phyloP scores from a whole-genome alignment of 192 early-diverging fungal species.

The Backusella parvicylindrica region DNA sequence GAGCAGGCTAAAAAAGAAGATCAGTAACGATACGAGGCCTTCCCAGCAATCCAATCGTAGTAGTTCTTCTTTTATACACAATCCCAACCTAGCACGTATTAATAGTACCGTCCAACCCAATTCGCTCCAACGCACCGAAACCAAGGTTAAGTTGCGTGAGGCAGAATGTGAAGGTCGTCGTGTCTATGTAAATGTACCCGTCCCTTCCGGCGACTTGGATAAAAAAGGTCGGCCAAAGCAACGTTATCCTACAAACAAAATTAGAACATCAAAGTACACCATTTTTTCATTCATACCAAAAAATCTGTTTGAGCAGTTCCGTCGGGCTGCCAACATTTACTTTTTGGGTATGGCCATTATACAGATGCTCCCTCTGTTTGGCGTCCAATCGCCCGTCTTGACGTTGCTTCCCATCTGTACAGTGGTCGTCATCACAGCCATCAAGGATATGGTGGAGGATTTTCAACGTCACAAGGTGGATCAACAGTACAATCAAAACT shows the following conservation, averaged over 20 bases:
- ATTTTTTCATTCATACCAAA: conserved; percentile 80
- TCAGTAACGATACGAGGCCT: background rate
- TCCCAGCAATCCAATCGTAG: background rate
- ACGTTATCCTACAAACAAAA: conserved; percentile 70
- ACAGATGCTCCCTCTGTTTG: conserved; percentile 80
- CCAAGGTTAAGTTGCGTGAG: conserved; percentile 43
- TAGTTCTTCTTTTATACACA: background rate
- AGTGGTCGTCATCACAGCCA: conserved; percentile 76
- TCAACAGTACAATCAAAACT: conserved; percentile 73
- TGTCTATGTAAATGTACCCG: conserved; percentile 63
- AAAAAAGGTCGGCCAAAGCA: conserved; percentile 48
- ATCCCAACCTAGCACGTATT: background rate
- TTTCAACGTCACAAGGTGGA: conserved; percentile 84
- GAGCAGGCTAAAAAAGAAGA: background rate
- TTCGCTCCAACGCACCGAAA: conserved; percentile 26
- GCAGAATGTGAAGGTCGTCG: conserved; percentile 40
- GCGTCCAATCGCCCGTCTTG: conserved; percentile 72
- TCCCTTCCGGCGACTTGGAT: conserved; percentile 53
- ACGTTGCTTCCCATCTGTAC: conserved; percentile 79
- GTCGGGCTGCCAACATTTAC: conserved; percentile 79
- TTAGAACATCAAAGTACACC: conserved; percentile 94
- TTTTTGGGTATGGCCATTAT: conserved; percentile 82
- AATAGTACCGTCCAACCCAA: background rate
- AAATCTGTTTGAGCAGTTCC: conserved; percentile 92
- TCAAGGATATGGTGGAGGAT: conserved; percentile 91